Evolutionary conservation across 768 basidiomycete genomes (phyloP).

Genomic region (Russula lepida): DNA sequence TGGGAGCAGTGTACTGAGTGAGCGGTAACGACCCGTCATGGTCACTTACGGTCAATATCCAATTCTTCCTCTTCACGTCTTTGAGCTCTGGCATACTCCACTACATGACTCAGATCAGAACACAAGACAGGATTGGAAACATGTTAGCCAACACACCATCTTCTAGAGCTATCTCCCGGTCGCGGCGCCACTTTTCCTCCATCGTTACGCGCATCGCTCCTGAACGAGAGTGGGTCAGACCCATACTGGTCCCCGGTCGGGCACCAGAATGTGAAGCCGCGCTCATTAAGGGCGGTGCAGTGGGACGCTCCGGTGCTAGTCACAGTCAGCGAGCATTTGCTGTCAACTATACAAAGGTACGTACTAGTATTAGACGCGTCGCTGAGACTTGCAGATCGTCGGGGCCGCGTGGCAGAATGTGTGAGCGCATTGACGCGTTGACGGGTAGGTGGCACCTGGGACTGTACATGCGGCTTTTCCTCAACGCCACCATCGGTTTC

Average conservation of each 20-base stretch:
- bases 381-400: constrained; percentile 72
- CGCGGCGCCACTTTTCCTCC: constrained; percentile 37
- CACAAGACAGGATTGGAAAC: constrained; percentile 16
- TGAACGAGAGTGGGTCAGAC: constrained; percentile 24
- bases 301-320: constrained; percentile 12
- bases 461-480: background rate
- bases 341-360: constrained; percentile 11
- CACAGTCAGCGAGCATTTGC: background rate
- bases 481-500: constrained; percentile 37
- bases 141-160: constrained; percentile 33
- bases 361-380: constrained; percentile 46
- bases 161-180: constrained; percentile 32
- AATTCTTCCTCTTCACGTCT: constrained; percentile 26
- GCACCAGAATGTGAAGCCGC: constrained; percentile 20
- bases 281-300: background rate
- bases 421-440: constrained; percentile 26
- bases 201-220: constrained; percentile 34
- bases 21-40: background rate
- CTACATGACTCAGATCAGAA: background rate
- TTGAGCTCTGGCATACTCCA: constrained; percentile 23
- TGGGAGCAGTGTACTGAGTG: constrained; percentile 10
- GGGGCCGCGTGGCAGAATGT: constrained; percentile 45
- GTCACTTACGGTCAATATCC: constrained; percentile 36
- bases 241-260: constrained; percentile 39
- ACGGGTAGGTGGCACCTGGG: constrained; percentile 22